Conservation (phyloP, 352 stramenopile genomes). For the Globisporangium spinosum region DNA sequence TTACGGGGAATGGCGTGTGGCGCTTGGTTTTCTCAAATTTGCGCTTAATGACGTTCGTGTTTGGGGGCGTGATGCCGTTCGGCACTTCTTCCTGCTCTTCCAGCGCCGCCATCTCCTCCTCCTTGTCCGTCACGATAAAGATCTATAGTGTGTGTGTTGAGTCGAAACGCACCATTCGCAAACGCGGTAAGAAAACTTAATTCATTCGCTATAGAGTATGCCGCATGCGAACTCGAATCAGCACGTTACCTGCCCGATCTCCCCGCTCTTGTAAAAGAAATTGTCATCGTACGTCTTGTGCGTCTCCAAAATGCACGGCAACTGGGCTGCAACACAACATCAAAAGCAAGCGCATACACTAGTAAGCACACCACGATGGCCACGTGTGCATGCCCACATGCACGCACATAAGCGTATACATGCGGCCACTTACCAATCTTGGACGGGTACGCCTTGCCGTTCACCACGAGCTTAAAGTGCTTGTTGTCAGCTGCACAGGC, state of each 20-base stretch:
- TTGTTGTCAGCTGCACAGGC: constrained; percentile 73
- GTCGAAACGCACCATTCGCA: background rate
- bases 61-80: constrained; percentile 76
- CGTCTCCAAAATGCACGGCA: constrained; percentile 83
- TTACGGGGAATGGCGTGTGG: constrained; percentile 75
- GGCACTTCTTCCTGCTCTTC: constrained; percentile 64
- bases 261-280: constrained; percentile 87
- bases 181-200: background rate
- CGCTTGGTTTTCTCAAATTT: constrained; percentile 87
- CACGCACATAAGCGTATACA: background rate
- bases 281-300: constrained; percentile 90
- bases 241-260: constrained; percentile 70
- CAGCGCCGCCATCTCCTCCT: constrained; percentile 62
- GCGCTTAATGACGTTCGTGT: constrained; percentile 85
- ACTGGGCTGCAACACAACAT: constrained; percentile 45
- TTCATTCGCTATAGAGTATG: background rate
- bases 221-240: background rate
- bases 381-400: background rate
- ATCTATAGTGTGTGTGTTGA: constrained; percentile 36
- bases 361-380: constrained; percentile 8
- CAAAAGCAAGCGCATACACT: background rate
- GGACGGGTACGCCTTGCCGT: constrained; percentile 69
- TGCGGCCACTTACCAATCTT: constrained; percentile 55
- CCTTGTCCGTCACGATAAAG: constrained; percentile 77
- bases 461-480: constrained; percentile 76